A percentile compares a stretch with the other conserved stretches of the same genome.
phyloP scores from a whole-genome alignment of 176 grass and related monocot genomes.

The Triticum turgidum region DNA sequence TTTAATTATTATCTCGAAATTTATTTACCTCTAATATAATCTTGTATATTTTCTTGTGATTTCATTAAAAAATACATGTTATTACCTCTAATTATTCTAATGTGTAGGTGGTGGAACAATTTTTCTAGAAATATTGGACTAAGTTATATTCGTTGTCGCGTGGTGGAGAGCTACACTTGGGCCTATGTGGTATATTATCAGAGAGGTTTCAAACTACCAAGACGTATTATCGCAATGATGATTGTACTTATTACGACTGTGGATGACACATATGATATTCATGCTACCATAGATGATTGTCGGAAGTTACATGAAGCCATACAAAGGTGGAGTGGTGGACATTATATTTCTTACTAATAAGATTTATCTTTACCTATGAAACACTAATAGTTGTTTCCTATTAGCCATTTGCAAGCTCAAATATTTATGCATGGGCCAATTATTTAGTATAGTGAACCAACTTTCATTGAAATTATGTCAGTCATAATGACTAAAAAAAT shows the following conservation, averaged over 20 bases:
- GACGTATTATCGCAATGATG: slow-evolving; percentile 13
- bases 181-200: background rate
- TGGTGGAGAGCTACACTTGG: slow-evolving; percentile 15
- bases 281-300: slow-evolving; percentile 15
- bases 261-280: slow-evolving; percentile 31
- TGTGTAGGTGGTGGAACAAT: slow-evolving; percentile 33
- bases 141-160: background rate
- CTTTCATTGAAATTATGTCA: no score
- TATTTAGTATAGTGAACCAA: no score
- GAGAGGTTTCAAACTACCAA: background rate
- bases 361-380: background rate
- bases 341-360: background rate
- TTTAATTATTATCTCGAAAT: no score
- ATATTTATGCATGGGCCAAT: no score
- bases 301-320: slow-evolving; percentile 4
- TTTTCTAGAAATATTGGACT: background rate
- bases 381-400: no score
- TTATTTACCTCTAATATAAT: no score
- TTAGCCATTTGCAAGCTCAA: no score
- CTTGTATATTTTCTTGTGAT: no score
- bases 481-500: no score
- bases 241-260: background rate
- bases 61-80: no score
- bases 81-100: no score
- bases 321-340: slow-evolving; percentile 12